Percentiles rank a stretch among this genome's conserved stretches.
These are phyloP conservation scores for Pseudocercospora musae DNA, from an alignment of 2,329 filamentous ascomycete genomes.

Conservation along the genomic window DNA sequence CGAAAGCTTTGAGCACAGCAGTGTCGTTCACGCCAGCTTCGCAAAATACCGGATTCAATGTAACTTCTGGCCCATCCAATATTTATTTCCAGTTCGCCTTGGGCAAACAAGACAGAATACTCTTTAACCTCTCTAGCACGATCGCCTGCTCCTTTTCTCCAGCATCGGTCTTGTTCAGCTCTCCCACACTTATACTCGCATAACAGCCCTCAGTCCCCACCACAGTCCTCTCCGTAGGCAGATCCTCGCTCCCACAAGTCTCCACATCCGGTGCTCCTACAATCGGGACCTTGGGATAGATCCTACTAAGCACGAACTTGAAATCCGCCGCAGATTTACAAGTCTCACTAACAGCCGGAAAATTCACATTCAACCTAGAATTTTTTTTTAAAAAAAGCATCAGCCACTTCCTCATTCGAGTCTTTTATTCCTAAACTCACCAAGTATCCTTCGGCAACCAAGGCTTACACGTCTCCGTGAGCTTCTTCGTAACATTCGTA, in stretches of 20 bases:
- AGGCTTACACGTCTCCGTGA: slow-evolving; percentile 57
- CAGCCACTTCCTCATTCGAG: too few relatives aligned
- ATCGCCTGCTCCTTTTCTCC: slow-evolving; percentile 49
- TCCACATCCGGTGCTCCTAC: slow-evolving; percentile 50
- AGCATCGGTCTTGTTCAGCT: slow-evolving; percentile 59
- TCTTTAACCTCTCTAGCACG: slow-evolving; percentile 51
- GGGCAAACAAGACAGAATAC: slow-evolving; percentile 49
- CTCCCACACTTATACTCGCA: slow-evolving; percentile 61
- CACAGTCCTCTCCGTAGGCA: slow-evolving; percentile 60
- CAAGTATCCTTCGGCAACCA: slow-evolving; percentile 61
- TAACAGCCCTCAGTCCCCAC: slow-evolving; percentile 54
- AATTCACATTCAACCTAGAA: slow-evolving; percentile 68
- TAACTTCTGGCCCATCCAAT: neutral
- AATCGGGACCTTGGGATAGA: slow-evolving; percentile 47
- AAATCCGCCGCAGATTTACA: slow-evolving; percentile 56
- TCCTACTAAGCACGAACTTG: slow-evolving; percentile 62
- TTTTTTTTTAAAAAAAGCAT: too few relatives aligned
- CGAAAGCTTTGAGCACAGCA: neutral
- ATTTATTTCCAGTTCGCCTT: neutral
- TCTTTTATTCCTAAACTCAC: too few relatives aligned
- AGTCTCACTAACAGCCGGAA: slow-evolving; percentile 50
- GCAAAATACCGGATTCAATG: neutral
- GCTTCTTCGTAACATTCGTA: slow-evolving; percentile 53
- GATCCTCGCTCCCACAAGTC: slow-evolving; percentile 52
- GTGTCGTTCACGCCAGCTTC: neutral